Base-by-base conservation (phyloP, 164 flowering plant genomes). In the Warburgia ugandensis region DNA sequence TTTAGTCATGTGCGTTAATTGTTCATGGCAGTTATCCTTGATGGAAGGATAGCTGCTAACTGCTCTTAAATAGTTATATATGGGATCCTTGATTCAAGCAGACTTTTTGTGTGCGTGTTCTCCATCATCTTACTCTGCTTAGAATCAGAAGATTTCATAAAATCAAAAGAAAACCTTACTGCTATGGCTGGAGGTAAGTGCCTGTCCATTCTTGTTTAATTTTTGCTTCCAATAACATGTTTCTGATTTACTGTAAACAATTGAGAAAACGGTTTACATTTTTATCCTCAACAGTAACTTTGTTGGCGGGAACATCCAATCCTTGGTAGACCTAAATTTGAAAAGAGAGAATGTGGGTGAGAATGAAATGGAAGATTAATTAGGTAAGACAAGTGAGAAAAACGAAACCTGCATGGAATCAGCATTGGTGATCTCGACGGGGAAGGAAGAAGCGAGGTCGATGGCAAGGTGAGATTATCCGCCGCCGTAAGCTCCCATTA, bases 401-500 rank as follows among this genome's bases (percentile, higher is more conserved):
- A 33, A 30, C 36, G 29, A 48, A 22, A 70, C 90, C 75, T 88
- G 99, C 97, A 94, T 88, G 32, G 99, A 89, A 52, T 89, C 97
- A 12, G 97, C 94, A 68, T 84, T 94, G 71, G 89, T 75, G 68
- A 89, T 69, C 60, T 94, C 97, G 33, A 83, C 29, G 1, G 96
- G 80, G 60, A 94, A 86, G 49, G 79, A 77, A 25, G 83, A 64
- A 0, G 94, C 89, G 23, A 94, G 74, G 56, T 94, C 95, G 28
- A 94, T 77, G 43, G 97, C 86, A 6, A 94, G 73, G 27, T 68
- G 64, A 6, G 97, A 86, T 61, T 89, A 89, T 29, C 97, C 97
- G 6, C 90, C 53, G n/a, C 94, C 96, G 2, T 90, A 80, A 1
- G 97, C 83, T n/a, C 97, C 97, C 84, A 84, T 71, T 17, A 88